These are phyloP conservation scores for Curvularia lunata DNA, from an alignment of 2,329 filamentous ascomycete genomes.

Conservation along the genomic window DNA sequence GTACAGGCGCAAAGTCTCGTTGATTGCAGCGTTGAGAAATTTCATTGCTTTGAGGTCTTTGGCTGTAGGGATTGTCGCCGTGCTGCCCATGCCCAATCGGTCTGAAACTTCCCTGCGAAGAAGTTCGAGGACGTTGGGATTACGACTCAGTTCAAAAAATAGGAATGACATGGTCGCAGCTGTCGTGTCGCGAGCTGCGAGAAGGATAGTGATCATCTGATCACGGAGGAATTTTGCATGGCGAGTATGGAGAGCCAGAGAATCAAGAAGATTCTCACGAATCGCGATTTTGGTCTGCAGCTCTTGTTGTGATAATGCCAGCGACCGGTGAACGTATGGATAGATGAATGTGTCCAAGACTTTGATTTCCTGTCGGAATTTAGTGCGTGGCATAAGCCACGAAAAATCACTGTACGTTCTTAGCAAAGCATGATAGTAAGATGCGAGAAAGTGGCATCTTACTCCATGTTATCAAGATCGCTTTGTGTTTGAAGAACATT, in stretches of 20 bases:
- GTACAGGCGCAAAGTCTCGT: constrained; percentile 42
- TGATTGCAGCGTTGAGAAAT: constrained; percentile 39
- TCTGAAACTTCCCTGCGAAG: constrained; percentile 47
- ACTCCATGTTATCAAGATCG: constrained; percentile 2
- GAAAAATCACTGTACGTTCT: neutral
- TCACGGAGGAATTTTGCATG: constrained; percentile 30
- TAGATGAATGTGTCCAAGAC: constrained; percentile 1
- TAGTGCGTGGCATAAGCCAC: neutral
- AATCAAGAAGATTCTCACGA: constrained; percentile 36
- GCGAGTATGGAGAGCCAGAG: constrained; percentile 26
- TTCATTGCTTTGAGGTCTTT: constrained; percentile 38
- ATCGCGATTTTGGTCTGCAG: neutral
- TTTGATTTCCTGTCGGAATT: neutral
- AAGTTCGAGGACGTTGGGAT: constrained; percentile 39
- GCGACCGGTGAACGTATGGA: neutral
- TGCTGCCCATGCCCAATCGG: constrained; percentile 52
- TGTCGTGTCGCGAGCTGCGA: constrained; percentile 46
- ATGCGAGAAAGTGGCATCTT: neutral
- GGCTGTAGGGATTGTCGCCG: constrained; percentile 26
- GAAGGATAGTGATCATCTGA: constrained; percentile 44
- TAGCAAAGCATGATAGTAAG: neutral
- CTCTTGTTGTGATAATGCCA: neutral
- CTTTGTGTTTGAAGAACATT: neutral
- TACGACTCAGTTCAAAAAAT: constrained; percentile 46
- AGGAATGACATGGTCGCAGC: constrained; percentile 41